Percentiles rank a stretch among this genome's conserved stretches.
Conservation (phyloP, 2,329 filamentous ascomycete species). For the Pseudocercospora macadamiae region DNA sequence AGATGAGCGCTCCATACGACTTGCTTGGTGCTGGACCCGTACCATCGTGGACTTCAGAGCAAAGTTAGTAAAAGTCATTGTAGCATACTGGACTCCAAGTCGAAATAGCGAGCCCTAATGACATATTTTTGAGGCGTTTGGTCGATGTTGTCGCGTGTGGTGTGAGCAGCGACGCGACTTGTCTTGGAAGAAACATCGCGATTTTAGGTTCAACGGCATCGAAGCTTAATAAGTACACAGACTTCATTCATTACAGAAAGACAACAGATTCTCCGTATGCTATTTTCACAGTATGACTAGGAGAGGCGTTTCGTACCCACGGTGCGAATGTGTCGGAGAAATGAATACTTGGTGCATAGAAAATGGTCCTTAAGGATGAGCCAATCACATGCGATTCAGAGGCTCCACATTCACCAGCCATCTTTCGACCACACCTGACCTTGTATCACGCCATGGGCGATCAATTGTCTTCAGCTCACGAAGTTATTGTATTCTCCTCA, state of each 20-base stretch:
- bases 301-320: not conserved
- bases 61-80: too few relatives aligned
- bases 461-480: not conserved
- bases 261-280: too few relatives aligned
- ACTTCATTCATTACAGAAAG: too few relatives aligned
- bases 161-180: not conserved
- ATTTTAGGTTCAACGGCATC: not conserved
- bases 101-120: too few relatives aligned
- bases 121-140: too few relatives aligned
- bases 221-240: not conserved
- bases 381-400: not conserved
- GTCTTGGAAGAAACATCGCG: not conserved
- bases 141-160: too few relatives aligned
- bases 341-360: not conserved
- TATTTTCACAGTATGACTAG: not conserved
- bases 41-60: too few relatives aligned
- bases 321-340: not conserved
- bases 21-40: too few relatives aligned
- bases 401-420: not conserved
- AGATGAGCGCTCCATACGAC: not conserved
- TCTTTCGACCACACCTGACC: not conserved
- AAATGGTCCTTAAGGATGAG: not conserved
- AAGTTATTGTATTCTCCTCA: too few relatives aligned
- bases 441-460: not conserved
- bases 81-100: too few relatives aligned